Evolutionary conservation across 768 basidiomycete species (phyloP).

Genomic region (Suillus luteus): DNA sequence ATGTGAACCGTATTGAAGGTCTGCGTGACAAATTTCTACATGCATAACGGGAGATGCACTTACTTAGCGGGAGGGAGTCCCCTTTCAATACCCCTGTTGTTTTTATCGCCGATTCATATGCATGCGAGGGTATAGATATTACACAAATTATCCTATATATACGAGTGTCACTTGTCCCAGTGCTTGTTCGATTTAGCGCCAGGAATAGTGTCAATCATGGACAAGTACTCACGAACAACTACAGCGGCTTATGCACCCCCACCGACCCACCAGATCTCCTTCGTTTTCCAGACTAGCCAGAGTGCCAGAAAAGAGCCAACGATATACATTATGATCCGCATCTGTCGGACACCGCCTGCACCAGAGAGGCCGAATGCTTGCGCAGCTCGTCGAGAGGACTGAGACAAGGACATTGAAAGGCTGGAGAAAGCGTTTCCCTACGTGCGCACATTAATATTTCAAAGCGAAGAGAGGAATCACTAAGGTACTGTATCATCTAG

Average conservation of each 20-base stretch:
- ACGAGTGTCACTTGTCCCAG: not conserved
- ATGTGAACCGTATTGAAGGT: not conserved
- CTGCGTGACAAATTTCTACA: not conserved
- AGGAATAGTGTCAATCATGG: too few relatives aligned
- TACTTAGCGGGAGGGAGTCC: not conserved
- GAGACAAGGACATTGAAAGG: constrained; percentile 61
- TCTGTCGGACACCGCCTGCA: constrained; percentile 65
- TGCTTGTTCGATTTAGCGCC: not conserved
- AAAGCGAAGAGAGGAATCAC: not conserved
- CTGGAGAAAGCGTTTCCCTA: constrained; percentile 69
- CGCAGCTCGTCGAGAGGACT: constrained; percentile 68
- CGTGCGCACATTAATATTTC: not conserved
- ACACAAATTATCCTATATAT: not conserved
- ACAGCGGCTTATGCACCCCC: not conserved
- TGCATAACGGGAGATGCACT: not conserved
- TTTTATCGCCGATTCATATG: not conserved
- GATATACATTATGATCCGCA: constrained; percentile 64
- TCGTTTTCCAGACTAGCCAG: constrained; percentile 56
- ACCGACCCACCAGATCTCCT: constrained; percentile 46
- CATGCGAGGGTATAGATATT: constrained; percentile 1
- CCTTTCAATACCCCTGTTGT: not conserved
- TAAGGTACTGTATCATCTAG: constrained; percentile 72
- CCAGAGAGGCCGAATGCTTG: constrained; percentile 71
- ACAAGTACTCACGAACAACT: constrained; percentile 3
- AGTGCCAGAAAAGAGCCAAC: constrained; percentile 55